Conservation (phyloP, 192 early-diverging fungal genomes). For the Dissophora globulifera region DNA sequence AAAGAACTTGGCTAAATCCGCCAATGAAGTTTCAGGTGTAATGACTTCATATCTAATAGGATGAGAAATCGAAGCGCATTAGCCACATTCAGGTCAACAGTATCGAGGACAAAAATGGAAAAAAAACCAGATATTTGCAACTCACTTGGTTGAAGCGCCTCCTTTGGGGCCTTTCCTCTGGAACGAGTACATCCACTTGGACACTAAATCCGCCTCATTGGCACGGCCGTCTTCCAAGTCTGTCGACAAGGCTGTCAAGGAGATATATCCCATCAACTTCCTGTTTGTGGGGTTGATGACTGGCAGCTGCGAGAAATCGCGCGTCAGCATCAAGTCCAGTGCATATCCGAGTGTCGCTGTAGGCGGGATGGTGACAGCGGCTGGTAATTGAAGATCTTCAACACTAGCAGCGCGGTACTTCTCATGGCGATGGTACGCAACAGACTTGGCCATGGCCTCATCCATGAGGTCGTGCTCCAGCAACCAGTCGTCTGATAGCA, state of each 20-base stretch:
- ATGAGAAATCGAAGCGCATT: not conserved
- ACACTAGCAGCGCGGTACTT: conserved; percentile 84
- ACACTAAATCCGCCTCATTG: conserved; percentile 59
- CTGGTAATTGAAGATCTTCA: conserved; percentile 87
- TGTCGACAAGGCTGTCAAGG: conserved; percentile 69
- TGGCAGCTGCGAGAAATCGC: conserved; percentile 91
- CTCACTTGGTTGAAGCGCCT: conserved; percentile 22
- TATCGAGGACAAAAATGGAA: too few species aligned
- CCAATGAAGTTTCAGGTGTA: conserved; percentile 81
- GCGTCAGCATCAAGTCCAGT: conserved; percentile 77
- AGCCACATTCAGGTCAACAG: too few species aligned
- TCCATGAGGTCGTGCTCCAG: conserved; percentile 81
- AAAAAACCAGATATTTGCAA: not conserved
- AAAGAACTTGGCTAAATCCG: conserved; percentile 85
- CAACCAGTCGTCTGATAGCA: conserved; percentile 83
- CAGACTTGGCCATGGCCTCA: conserved; percentile 61
- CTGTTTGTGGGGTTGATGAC: conserved; percentile 70
- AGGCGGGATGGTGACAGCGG: conserved; percentile 75
- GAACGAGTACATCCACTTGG: conserved; percentile 76
- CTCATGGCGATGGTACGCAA: conserved; percentile 67
- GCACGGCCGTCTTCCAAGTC: conserved; percentile 64
- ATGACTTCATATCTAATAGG: conserved; percentile 77
- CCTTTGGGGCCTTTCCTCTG: conserved; percentile 38
- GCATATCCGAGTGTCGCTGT: conserved; percentile 68
- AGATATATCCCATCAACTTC: conserved; percentile 82